Evolutionary conservation across 2,329 filamentous ascomycete genomes (phyloP), one percentile per base, ranked within the genome.

Genomic region (Nigrospora sphaerica): DNA sequence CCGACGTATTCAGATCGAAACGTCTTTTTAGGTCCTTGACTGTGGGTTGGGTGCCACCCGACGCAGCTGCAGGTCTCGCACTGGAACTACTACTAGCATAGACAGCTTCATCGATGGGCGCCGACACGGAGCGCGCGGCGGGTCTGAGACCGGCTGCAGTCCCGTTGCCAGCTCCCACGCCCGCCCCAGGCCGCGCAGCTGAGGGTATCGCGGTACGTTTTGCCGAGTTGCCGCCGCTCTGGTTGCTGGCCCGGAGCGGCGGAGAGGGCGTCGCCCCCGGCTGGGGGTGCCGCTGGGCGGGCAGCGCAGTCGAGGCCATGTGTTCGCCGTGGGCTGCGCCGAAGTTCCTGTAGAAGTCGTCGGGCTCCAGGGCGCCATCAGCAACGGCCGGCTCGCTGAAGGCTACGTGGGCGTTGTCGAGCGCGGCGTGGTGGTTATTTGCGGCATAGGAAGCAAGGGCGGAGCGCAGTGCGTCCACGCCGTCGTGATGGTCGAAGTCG

Each of bases 21-120:
- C 79, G 83, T 64, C 84, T 88, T 57, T 87, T 83, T 51, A 93
- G 72, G 60, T 93, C 87, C 66, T 85, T 88, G 55, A 93, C 86
- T 49, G 85, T 91, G n/a, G 81, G 74, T 54, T 85, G 76, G 44
- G 58, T 59, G 28, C 55, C 57, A 52, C 50, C 53, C 68, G 65
- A 57, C 41, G 46, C 37, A 16, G 47, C 32, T 48, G 56, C 41
- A 45, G 54, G 50, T 50, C 51, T 60, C 44, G 64, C 54, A 50
- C 59, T 67, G 47, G 52, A 51, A 42, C 52, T 53, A 46, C 60
- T 53, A 39, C 54, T 53, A 39, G 57, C 53, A 36, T 62, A 53
- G 53, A 65, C 71, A 55, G 33, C 32, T 34, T 72, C 71, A 49
- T 75, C 75, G 43, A 76, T 59, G 35, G 80, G 77, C 54, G 72